Base-by-base conservation (phyloP, 163 green algal genomes). In the Scenedesmus sp. region DNA sequence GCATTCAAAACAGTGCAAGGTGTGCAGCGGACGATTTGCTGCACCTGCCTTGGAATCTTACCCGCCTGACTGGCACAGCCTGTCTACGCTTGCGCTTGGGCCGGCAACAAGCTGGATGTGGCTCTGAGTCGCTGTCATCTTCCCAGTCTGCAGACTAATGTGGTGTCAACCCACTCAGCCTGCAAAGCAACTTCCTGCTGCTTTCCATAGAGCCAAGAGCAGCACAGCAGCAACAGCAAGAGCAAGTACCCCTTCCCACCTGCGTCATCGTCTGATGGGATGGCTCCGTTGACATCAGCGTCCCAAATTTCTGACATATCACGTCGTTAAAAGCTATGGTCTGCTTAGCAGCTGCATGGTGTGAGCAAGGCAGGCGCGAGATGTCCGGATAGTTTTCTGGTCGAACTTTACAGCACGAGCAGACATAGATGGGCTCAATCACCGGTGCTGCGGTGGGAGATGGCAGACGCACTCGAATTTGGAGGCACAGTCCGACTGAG, bases 221-320 rank as follows among this genome's bases (percentile, higher is more conserved):
- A 72, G 59, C 59, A 72, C 59, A 72, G 59, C 59, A 72, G 59
- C 59, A 72, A 9, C 59, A 72, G 22, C 20, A 72, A 72, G 22
- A 72, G 24, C 59, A 72, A 72, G 20, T 22, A 26, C 53, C 18
- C 53, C 18, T 26, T 72, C 43, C 13, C 44, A 68, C 80, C 80
- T 70, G 80, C 43, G 20, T 84, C 37, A 68, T 86, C 44, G 9
- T 81, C 72, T 72, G 59, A 35, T 5, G 24, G 72, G 13, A 40
- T 46, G 26, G 43, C 80, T 65, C 44, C 79, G 18, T 61, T 65
- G 2, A 42, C 44, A 72, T 33, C 44, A 42, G 46, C 35, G 44
- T 42, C 30, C 80, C 80, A 86, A 26, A 86, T 70, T 33, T 86
- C 80, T 68, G 80, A 86, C 80, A 86, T 86, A 3, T 13, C 3